Base-by-base conservation (phyloP, 2,329 filamentous ascomycete species). In the Laburnicola sp. region DNA sequence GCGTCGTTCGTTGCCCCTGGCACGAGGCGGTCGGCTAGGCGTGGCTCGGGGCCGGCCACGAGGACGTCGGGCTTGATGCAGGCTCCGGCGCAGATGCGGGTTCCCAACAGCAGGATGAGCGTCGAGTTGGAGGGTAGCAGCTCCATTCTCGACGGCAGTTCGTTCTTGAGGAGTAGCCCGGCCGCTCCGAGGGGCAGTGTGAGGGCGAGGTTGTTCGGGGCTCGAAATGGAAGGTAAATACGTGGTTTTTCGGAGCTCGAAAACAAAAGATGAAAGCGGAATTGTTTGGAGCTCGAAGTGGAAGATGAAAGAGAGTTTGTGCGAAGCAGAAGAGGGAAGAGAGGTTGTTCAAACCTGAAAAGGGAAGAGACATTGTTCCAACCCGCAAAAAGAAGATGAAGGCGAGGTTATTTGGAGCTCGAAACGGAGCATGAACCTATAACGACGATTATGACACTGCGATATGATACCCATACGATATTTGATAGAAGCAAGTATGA, bases 91-190 rank as follows among this genome's bases (percentile, higher is more conserved):
- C 32, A 38, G 39, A 25, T 44, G 35, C 36, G 48, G 46, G 31
- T 34, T 27, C 39, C 43, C 22, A 37, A 45, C 26, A 62, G 60
- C 10, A 57, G 69, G 31, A 65, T 61, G 31, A 71, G 66, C 51
- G 58, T 70, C 37, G 66, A 62, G 1, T 56, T 70, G 30, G 69
- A 73, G 34, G 69, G 66, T 2, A 71, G 67, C 41, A 72, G 69
- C 36, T 71, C 69, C 11, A 58, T 71, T 6, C 35, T 72, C n/a
- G 70, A 71, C 16, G 66, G 67, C 1, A 73, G 69, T 45, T 73
- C 70, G 2, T 71, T 72, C 31, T 35, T 73, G 27, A 54, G 66
- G 21, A 72, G 69, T 41, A 69, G 66, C 10, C 70, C 70, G 34
- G 65, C 60, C 30, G 70, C 60, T 8, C 58, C 60, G n/a, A 60